A percentile compares a stretch with the other conserved stretches of the same genome.
Evolutionary conservation across 2,329 filamentous ascomycete genomes (phyloP).

Genomic region (Fusarium nurragi): DNA sequence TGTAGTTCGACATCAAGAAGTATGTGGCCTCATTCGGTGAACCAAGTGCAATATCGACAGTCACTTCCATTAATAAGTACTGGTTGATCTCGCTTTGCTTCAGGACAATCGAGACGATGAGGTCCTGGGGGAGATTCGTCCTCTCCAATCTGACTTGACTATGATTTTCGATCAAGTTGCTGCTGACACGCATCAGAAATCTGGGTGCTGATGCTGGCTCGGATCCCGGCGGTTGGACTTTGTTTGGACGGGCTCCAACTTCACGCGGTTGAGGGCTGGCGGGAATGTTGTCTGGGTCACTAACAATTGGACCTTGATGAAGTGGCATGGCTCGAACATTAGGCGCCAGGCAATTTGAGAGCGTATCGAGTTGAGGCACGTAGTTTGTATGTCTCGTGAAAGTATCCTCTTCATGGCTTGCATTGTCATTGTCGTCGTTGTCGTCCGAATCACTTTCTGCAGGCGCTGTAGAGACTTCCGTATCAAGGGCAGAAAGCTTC

Average conservation of each 20-base stretch:
- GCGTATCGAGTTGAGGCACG: neutral
- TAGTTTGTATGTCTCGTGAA: neutral
- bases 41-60: neutral
- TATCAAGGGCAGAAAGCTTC: neutral
- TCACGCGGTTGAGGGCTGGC: fast-evolving
- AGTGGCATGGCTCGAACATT: neutral
- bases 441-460: fast-evolving
- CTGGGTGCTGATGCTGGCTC: neutral
- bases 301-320: neutral
- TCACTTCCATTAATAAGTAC: neutral
- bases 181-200: neutral
- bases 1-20: neutral
- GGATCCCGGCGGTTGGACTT: neutral
- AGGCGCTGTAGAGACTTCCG: fast-evolving
- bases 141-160: neutral
- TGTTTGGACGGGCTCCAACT: fast-evolving
- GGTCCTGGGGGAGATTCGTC: neutral
- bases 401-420: neutral
- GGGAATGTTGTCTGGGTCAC: neutral
- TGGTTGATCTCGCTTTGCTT: neutral
- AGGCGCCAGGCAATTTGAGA: neutral
- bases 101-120: neutral
- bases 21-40: neutral
- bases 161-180: neutral
- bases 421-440: fast-evolving